A percentile compares a stretch with the other conserved stretches of the same genome.
These are phyloP conservation scores for Medicago lupulina DNA, from an alignment of 306 rosid species.

Conservation along the genomic window DNA sequence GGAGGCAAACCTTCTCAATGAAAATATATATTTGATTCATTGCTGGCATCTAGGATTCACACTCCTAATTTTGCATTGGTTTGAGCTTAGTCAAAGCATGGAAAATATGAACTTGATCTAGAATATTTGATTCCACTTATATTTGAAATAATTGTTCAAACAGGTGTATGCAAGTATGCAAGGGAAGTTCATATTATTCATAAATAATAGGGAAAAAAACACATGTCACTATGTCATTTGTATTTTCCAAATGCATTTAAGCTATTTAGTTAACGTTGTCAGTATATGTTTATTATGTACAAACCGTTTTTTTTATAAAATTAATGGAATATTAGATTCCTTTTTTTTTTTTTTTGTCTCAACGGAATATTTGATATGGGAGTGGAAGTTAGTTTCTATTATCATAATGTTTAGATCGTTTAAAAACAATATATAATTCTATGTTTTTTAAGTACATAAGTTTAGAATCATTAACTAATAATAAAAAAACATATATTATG, in stretches of 20 bases:
- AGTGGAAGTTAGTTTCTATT: neutral
- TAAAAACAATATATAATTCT: neutral
- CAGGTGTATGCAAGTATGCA: neutral
- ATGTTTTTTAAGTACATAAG: neutral
- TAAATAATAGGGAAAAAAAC: neutral
- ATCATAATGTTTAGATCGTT: neutral
- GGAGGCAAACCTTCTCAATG: slow-evolving; percentile 13
- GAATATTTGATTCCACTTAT: neutral
- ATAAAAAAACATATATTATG: neutral
- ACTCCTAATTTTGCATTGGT: neutral
- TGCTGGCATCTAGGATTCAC: neutral
- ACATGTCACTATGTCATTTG: neutral
- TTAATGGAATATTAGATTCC: neutral
- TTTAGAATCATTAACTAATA: neutral
- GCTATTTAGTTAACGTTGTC: neutral
- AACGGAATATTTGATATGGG: neutral
- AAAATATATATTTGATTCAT: neutral
- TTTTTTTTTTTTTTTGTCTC: too few species aligned
- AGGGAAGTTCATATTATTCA: neutral
- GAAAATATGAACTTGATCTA: slow-evolving; percentile 2
- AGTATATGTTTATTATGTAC: neutral
- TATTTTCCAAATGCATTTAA: neutral
- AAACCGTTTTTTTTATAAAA: neutral
- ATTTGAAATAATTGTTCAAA: neutral
- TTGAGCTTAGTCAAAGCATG: slow-evolving; percentile 9